Base-by-base conservation (phyloP, 306 rosid species). In the Corylus avellana region DNA sequence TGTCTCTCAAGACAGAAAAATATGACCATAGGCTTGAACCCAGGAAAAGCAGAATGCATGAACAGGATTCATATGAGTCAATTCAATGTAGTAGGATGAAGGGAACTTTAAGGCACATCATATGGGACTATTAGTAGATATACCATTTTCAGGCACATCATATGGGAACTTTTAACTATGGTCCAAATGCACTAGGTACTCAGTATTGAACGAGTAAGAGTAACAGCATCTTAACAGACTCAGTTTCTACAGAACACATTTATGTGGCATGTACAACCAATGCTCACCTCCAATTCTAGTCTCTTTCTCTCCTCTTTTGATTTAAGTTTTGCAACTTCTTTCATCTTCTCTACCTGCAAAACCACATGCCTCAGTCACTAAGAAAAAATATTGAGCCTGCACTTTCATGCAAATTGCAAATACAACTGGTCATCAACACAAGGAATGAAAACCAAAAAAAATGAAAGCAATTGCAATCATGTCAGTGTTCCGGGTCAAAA, bases 261-360 rank as follows among this genome's bases (percentile, higher is more conserved):
- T 32, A 64, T 32, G 10, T 35, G 35, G 46, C 16, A 59, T 25
- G 66, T 59, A 32, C 32, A 7, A 39, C 12, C 42, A 77, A 54
- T 61, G 76, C 73, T 79, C 76, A 95, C 98, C 94, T 92, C 98
- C 13, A 90, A 82, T 85, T 89, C 98, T 39, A 92, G 78, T 81
- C 76, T 95, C 84, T 78, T 91, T 79, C 89, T 89, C 91, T 92
- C 98, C 79, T 95, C 98, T 87, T 88, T 93, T 62, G 89, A 94
- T 80, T 95, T 95, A 50, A 88, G 84, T 86, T 85, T 90, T 3
- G 92, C 98, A 84, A 92, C 89, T 84, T 90, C 90, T 80, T 89
- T 88, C 98, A 95, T 92, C 83, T 91, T 92, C 81, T 87, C 89
- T 59, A 91, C 93, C 98, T 93, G 76, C 82, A 83, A 84, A 85